These are phyloP conservation scores for Saturnispora sekii DNA, from an alignment of 805 yeast genomes.

Conservation along the genomic window DNA sequence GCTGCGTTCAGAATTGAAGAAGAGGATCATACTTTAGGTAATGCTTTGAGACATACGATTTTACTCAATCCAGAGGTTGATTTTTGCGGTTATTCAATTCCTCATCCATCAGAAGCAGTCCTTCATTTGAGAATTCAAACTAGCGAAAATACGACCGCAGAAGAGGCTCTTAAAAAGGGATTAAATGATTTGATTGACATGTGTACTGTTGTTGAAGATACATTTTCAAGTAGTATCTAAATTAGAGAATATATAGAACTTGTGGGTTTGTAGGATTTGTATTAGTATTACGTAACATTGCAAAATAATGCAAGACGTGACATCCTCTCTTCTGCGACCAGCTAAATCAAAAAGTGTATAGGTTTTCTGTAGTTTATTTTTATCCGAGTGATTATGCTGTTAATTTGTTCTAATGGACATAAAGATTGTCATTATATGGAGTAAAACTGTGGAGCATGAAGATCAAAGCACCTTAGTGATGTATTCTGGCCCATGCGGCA, in stretches of 20 bases:
- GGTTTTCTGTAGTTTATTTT: no score
- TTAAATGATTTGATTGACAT: conserved; percentile 73
- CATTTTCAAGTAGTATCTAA: conserved; percentile 34
- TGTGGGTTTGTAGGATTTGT: background rate
- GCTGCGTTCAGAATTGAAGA: conserved; percentile 89
- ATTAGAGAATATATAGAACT: conserved; percentile 13
- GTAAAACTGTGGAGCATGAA: no score
- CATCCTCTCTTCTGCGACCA: no score
- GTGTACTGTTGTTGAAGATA: conserved; percentile 76
- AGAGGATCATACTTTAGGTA: conserved; percentile 96
- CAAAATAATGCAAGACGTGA: background rate
- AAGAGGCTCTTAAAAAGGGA: conserved; percentile 89
- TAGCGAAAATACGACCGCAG: conserved; percentile 74
- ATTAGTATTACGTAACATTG: background rate
- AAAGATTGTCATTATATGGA: no score
- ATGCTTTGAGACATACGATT: conserved; percentile 84
- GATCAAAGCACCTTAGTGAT: no score
- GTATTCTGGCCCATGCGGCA: no score
- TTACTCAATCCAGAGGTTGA: conserved; percentile 98
- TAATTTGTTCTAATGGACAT: no score
- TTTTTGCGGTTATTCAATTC: conserved; percentile 96
- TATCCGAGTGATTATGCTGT: no score
- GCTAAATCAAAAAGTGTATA: no score
- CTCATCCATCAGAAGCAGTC: conserved; percentile 92
- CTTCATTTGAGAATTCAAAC: conserved; percentile 91